phyloP scores from a whole-genome alignment of 2,329 filamentous ascomycete species.

The Dissoconium aciculare region DNA sequence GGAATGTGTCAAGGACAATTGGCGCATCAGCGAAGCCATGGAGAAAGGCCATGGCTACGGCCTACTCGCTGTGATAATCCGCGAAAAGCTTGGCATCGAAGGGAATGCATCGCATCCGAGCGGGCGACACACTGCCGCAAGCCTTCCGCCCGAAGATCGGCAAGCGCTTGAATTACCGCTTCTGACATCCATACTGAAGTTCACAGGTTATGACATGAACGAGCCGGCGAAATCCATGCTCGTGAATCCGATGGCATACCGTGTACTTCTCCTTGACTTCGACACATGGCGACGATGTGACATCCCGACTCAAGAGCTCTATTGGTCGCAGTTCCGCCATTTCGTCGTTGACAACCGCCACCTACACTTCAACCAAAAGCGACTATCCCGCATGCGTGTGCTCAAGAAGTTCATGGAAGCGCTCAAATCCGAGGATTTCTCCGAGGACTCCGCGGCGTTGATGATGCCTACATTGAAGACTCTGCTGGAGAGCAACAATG shows the following conservation, averaged over 20 bases:
- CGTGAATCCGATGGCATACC: conserved; percentile 87
- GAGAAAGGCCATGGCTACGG: conserved; percentile 90
- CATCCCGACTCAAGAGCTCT: conserved; percentile 63
- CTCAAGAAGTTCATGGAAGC: conserved; percentile 82
- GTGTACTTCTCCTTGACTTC: conserved; percentile 78
- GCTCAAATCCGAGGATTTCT: conserved; percentile 69
- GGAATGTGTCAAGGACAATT: conserved; percentile 73
- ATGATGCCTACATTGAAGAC: conserved; percentile 68
- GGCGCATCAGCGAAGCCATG: conserved; percentile 97
- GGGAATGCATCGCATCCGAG: conserved; percentile 13
- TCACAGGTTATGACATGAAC: conserved; percentile 76
- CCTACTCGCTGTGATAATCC: conserved; percentile 67
- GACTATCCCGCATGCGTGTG: conserved; percentile 79
- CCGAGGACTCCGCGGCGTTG: conserved; percentile 53
- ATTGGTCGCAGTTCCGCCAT: conserved; percentile 80
- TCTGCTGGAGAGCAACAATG: conserved; percentile 66
- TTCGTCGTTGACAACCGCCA: conserved; percentile 86
- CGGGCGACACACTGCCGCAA: conserved; percentile 10
- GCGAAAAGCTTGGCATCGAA: conserved; percentile 59
- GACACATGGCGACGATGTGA: conserved; percentile 82
- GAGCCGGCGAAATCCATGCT: conserved; percentile 78
- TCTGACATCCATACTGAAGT: conserved; percentile 62
- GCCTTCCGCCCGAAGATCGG: conserved; percentile 29
- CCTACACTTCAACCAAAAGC: conserved; percentile 78
- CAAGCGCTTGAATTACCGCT: conserved; percentile 44